These are phyloP conservation scores for Decorospora gaudefroyi DNA, from an alignment of 2,329 filamentous ascomycete species.

Conservation along the genomic window DNA sequence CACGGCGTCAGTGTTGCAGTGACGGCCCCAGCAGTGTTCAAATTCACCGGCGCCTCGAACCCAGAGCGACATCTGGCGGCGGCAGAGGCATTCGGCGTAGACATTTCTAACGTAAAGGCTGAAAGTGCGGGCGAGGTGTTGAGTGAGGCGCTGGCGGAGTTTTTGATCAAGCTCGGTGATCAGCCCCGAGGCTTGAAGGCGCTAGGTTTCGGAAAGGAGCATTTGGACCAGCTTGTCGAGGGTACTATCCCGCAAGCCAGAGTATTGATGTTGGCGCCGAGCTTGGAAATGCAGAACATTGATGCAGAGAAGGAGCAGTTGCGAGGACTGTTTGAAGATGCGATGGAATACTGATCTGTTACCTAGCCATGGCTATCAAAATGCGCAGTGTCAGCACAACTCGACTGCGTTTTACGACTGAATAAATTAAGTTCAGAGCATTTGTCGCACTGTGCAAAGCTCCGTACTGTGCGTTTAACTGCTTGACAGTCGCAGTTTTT, in stretches of 20 bases:
- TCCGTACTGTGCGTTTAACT: no score
- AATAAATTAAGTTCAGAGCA: no score
- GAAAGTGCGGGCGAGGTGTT: constrained; percentile 90
- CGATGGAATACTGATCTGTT: constrained; percentile 49
- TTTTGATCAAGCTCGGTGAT: constrained; percentile 81
- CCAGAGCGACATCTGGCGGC: constrained; percentile 89
- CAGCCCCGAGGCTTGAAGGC: constrained; percentile 85
- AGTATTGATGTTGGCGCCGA: constrained; percentile 90
- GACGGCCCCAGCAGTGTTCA: constrained; percentile 90
- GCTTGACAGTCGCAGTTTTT: no score
- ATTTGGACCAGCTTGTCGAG: constrained; percentile 85
- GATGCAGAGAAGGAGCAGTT: constrained; percentile 57
- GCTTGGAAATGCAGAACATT: constrained; percentile 58
- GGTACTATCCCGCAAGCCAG: constrained; percentile 91
- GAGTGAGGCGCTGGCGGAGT: constrained; percentile 78
- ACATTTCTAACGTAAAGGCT: constrained; percentile 82
- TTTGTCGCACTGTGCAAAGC: no score
- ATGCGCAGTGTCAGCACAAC: no score
- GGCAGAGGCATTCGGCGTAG: constrained; percentile 88
- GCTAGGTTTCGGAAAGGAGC: constrained; percentile 74
- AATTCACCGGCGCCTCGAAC: constrained; percentile 88
- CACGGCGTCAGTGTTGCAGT: constrained; percentile 96
- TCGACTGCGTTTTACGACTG: no score
- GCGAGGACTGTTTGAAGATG: constrained; percentile 54
- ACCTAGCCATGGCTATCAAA: no score